These are phyloP conservation scores for Rhodotorula sp. DNA, from an alignment of 1,284 basidiomycete species.

Conservation along the genomic window DNA sequence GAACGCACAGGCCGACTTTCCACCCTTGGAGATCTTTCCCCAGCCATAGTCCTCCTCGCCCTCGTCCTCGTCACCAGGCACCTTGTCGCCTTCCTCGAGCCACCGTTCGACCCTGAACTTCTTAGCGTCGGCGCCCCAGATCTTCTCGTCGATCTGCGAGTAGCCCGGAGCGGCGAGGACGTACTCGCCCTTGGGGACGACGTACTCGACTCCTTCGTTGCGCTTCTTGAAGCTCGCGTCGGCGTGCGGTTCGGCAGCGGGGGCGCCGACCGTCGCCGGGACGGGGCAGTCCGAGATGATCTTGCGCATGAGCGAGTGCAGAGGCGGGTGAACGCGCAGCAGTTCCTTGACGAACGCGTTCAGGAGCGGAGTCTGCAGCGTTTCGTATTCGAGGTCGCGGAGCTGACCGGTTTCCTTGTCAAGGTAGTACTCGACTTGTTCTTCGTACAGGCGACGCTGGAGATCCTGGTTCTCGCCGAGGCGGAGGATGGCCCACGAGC, in stretches of 20 bases:
- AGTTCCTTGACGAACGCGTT: slow-evolving; percentile 68
- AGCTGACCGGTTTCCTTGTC: slow-evolving; percentile 72
- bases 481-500: slow-evolving; percentile 88
- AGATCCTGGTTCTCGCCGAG: slow-evolving; percentile 76
- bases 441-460: slow-evolving; percentile 77
- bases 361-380: slow-evolving; percentile 73
- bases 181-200: slow-evolving; percentile 88
- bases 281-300: slow-evolving; percentile 81
- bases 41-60: slow-evolving; percentile 91
- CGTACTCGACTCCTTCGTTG: slow-evolving; percentile 62
- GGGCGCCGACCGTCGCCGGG: slow-evolving; percentile 73
- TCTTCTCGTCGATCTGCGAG: slow-evolving; percentile 77
- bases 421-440: slow-evolving; percentile 81
- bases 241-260: slow-evolving; percentile 52
- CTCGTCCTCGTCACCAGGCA: slow-evolving; percentile 70
- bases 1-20: slow-evolving; percentile 47
- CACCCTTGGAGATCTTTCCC: slow-evolving; percentile 61
- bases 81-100: slow-evolving; percentile 71
- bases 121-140: slow-evolving; percentile 69
- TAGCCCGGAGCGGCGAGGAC: slow-evolving; percentile 88
- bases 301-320: slow-evolving; percentile 76
- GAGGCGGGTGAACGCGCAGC: slow-evolving; percentile 68
- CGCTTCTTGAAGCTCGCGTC: slow-evolving; percentile 24
- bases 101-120: slow-evolving; percentile 82
- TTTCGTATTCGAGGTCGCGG: slow-evolving; percentile 80